Evolutionary conservation across 1,284 basidiomycete genomes (phyloP).

Genomic region (Irpex sp.): DNA sequence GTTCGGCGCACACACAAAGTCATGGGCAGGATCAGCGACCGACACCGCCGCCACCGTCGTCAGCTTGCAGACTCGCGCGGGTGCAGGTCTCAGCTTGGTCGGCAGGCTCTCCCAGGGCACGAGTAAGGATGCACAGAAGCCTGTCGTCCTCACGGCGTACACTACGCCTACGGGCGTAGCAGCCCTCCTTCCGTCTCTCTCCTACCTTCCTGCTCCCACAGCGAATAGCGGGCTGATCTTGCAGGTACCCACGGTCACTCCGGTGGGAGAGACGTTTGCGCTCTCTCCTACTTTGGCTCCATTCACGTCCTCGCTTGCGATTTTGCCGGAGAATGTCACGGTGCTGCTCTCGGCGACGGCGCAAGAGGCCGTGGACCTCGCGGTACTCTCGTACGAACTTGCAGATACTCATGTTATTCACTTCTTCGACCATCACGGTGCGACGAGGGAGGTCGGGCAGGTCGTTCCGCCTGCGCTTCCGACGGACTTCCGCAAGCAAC

Average conservation of each 20-base stretch:
- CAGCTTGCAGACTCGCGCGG: constrained; percentile 80
- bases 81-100: constrained; percentile 81
- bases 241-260: constrained; percentile 72
- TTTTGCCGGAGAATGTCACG: constrained; percentile 69
- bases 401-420: constrained; percentile 67
- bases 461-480: constrained; percentile 32
- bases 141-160: constrained; percentile 68
- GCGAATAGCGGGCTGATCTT: constrained; percentile 66
- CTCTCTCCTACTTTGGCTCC: constrained; percentile 73
- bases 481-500: constrained; percentile 27
- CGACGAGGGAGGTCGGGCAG: constrained; percentile 67
- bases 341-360: constrained; percentile 80
- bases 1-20: constrained; percentile 68
- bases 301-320: constrained; percentile 54
- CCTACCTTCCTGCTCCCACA: constrained; percentile 59
- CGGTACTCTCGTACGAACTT: constrained; percentile 63
- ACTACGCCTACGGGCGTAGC: constrained; percentile 75
- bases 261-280: constrained; percentile 60
- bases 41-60: constrained; percentile 53
- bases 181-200: constrained; percentile 72
- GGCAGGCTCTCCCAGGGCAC: constrained; percentile 79
- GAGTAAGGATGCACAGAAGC: constrained; percentile 57
- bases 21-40: constrained; percentile 43
- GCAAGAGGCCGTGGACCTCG: constrained; percentile 74
- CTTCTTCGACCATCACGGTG: constrained; percentile 74